Base-by-base conservation (phyloP, 768 basidiomycete species). In the Galerina sulciceps region DNA sequence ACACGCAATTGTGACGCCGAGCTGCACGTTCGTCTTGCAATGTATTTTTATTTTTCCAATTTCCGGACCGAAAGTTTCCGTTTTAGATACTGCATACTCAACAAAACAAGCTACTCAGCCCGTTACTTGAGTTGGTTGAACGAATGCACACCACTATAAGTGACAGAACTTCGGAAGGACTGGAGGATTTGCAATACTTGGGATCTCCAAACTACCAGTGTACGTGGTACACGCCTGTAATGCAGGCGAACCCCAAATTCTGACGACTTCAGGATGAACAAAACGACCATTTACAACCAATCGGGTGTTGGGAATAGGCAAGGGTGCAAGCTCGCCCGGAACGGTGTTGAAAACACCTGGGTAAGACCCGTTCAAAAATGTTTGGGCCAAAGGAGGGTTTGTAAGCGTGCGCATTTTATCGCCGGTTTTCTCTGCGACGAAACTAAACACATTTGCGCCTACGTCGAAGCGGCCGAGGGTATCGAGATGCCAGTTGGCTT, bases 401-500 rank as follows among this genome's bases (percentile, higher is more conserved):
- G 34, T 26, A 4, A 62, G 44, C 2, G 54, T 59, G 38, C 65
- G 61, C 2, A 67, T 79, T 46, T 63, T 63, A 71, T 86, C 84
- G 42, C 73, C 75, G 1, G 81, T 81, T 8, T 67, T 59, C 47
- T 78, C 59, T 6, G 81, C 84, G 49, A 87, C 83, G 46, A 84
- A 70, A 23, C 69, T 55, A 71, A 81, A 85, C 56, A 87, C 85
- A 63, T 87, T 86, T 57, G 71, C 75, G 71, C 85, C 85, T 45
- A 80, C 81, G 63, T 87, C 85, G 36, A 75, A 74, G 38, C 86
- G 80, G 17, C 86, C 87, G 20, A 88, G 83, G 10, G 82, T 84
- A 37, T 79, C 79, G 34, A 89, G 81, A 5, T 72, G 72, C 86
- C 87, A 88, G 72, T 88, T 89, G 35, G 79, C 77, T 70, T 87